Base-by-base conservation (phyloP, 2,329 filamentous ascomycete species). In the Epichloe sp. region DNA sequence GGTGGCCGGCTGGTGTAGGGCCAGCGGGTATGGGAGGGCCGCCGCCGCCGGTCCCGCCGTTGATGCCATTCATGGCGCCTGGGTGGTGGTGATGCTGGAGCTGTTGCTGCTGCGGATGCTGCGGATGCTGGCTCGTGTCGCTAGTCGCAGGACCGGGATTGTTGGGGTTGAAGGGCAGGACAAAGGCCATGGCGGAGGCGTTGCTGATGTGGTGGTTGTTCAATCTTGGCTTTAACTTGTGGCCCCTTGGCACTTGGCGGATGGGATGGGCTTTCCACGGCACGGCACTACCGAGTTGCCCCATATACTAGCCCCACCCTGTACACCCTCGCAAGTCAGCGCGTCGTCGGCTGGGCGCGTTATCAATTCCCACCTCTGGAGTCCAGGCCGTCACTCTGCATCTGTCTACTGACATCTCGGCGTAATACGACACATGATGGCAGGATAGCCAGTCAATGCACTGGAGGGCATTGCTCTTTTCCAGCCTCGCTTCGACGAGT, bases 1-100 rank as follows among this genome's bases (percentile, higher is more conserved):
- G 80, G 62, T 85, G 80, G 46, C 80, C 80, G 17, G 80, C 81
- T n/a, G 80, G 80, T 15, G 78, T 81, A 14, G 80, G 79, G 44
- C 75, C 71, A 46, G 73, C 71, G 52, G 52, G 48, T 52, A 75
- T 72, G 23, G 46, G 26, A 43, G 40, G 37, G 14, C 26, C 52
- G 31, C 44, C 41, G 40, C 44, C 42, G 31, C 50, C 50, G 53
- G 71, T 31, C 31, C 31, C 67, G 59, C 72, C 73, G 57, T 75
- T 76, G 60, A 74, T 69, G 54, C 72, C 72, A 62, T 76, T 76
- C 72, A 76, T 76, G 51, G 49, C 53, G 49, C 43, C 46, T 15
- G 54, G 55, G 44, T 56, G 55, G 45, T 58, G 59, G 19, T 56
- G 55, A 44, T 37, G 34, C 17, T 36, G 44, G 14, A 17, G 38